These are phyloP conservation scores for Populus tremula DNA, from an alignment of 345 rosid genomes.

Conservation along the genomic window DNA sequence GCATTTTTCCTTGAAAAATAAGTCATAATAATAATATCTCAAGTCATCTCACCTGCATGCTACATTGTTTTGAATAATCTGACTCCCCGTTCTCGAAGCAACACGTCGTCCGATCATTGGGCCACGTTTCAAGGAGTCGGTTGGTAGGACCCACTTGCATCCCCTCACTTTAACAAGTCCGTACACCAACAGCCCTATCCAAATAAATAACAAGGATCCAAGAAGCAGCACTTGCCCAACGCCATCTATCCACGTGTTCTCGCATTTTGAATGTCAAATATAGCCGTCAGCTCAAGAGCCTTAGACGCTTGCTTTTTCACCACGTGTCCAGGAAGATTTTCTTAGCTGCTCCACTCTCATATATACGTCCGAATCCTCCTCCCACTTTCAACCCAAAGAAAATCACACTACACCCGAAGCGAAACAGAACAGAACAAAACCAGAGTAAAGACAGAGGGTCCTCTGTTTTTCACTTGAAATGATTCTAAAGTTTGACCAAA, in stretches of 20 bases:
- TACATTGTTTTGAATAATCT: background rate
- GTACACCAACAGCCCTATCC: background rate
- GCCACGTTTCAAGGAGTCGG: conserved; percentile 34
- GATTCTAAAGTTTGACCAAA: conserved; percentile 32
- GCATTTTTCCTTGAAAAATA: background rate
- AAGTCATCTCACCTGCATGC: background rate
- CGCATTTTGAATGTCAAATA: conserved; percentile 5
- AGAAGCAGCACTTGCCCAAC: conserved; percentile 24
- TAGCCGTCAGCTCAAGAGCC: conserved; percentile 12
- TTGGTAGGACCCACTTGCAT: conserved; percentile 1
- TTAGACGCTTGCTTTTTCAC: conserved; percentile 3
- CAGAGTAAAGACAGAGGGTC: background rate
- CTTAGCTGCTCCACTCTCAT: background rate
- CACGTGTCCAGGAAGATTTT: conserved; percentile 34
- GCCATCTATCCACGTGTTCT: conserved; percentile 26
- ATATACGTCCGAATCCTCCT: conserved; percentile 2
- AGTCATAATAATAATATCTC: background rate
- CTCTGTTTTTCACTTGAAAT: conserved; percentile 15
- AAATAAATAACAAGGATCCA: conserved; percentile 17
- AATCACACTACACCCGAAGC: background rate
- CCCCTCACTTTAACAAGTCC: background rate
- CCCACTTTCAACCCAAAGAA: background rate
- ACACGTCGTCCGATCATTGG: conserved; percentile 25
- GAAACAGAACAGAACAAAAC: background rate
- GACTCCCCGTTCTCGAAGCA: conserved; percentile 19